phyloP scores from a whole-genome alignment of 2,329 filamentous ascomycete genomes.

The Hymenoscyphus repandus region DNA sequence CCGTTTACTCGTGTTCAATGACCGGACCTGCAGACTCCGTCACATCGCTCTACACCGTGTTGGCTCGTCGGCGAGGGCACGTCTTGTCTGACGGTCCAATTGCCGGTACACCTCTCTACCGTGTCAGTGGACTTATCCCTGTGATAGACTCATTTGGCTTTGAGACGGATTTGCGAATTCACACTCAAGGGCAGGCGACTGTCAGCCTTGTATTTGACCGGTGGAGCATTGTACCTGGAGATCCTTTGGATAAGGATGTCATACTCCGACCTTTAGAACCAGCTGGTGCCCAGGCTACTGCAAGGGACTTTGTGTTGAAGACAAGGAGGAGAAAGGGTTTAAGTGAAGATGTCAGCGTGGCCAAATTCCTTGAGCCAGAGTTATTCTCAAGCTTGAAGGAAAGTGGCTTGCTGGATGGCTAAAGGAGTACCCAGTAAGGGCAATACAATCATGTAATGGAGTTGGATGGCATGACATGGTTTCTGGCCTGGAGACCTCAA shows the following conservation, averaged over 20 bases:
- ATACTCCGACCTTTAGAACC: conserved; percentile 80
- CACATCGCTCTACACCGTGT: conserved; percentile 83
- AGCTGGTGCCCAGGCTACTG: conserved; percentile 80
- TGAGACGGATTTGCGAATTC: conserved; percentile 93
- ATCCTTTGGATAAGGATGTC: conserved; percentile 85
- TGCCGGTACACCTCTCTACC: conserved; percentile 89
- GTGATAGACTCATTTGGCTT: conserved; percentile 98
- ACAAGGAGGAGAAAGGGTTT: conserved; percentile 88
- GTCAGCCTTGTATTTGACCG: conserved; percentile 90
- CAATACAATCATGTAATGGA: conserved; percentile 1
- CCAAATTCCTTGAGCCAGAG: conserved; percentile 94
- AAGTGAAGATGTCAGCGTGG: conserved; percentile 91
- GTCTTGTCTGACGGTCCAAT: conserved; percentile 92
- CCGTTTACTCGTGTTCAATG: conserved; percentile 88
- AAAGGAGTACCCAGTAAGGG: conserved; percentile 15
- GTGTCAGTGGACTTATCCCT: conserved; percentile 83
- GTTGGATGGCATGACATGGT: conserved; percentile 12
- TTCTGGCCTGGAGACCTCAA: background rate
- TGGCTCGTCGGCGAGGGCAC: conserved; percentile 83
- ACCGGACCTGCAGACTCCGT: conserved; percentile 88
- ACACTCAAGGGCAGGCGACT: conserved; percentile 88
- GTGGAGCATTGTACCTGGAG: conserved; percentile 93
- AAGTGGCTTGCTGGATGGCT: conserved; percentile 74
- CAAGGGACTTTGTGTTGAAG: conserved; percentile 94
- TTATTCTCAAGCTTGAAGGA: conserved; percentile 84